phyloP scores from a whole-genome alignment of 768 basidiomycete genomes.

The Lyophyllum semitale region DNA sequence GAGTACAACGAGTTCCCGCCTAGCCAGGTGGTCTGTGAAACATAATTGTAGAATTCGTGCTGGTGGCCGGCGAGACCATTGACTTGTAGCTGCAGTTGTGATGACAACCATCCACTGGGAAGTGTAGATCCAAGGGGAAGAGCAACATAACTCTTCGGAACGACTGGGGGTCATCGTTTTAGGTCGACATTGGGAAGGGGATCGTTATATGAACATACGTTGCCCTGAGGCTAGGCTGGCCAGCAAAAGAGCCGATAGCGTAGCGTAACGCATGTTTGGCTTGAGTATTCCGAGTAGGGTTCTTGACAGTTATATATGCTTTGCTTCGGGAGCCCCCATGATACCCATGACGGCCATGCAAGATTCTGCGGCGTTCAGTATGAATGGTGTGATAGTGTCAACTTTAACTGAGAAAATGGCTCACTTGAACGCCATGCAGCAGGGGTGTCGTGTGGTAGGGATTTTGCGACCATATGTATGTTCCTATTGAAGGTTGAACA shows the following conservation, averaged over 20 bases:
- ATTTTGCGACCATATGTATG: no score
- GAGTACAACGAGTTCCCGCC: conserved; percentile 39
- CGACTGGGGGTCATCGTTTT: conserved; percentile 23
- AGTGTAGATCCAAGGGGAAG: conserved; percentile 35
- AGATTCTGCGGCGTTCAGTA: no score
- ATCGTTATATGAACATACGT: background rate
- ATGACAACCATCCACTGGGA: conserved; percentile 39
- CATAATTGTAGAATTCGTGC: conserved; percentile 42
- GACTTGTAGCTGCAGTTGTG: conserved; percentile 38
- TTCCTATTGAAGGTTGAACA: no score
- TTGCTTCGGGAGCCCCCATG: background rate
- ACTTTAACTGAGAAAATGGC: no score
- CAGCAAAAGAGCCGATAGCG: background rate
- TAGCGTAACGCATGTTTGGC: background rate
- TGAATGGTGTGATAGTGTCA: no score
- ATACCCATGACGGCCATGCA: background rate
- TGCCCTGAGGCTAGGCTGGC: background rate
- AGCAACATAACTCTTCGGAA: conserved; percentile 36
- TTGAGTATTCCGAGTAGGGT: background rate
- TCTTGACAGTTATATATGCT: background rate
- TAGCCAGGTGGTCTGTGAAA: conserved; percentile 39
- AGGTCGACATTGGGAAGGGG: background rate
- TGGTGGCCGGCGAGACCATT: conserved; percentile 42
- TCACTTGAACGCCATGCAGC: no score
- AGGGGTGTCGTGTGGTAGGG: no score